A percentile compares a stretch with the other conserved stretches of the same genome.
Evolutionary conservation across 371 early-diverging fungal genomes (phyloP).

Genomic region (Blyttiomyces sp.): DNA sequence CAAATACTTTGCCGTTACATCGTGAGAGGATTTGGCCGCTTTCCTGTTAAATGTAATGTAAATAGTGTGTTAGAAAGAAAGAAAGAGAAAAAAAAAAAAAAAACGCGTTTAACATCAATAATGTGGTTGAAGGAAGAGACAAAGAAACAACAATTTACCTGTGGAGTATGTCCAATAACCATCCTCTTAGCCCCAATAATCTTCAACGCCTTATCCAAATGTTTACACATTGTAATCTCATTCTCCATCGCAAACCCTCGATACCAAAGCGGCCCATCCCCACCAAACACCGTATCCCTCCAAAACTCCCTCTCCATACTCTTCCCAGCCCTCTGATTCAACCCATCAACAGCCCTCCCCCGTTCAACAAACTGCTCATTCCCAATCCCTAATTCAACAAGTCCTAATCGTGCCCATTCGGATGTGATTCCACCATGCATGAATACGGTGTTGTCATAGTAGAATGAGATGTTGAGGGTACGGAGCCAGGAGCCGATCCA

Average conservation of each 20-base stretch:
- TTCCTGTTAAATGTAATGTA: conserved; percentile 9
- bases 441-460: conserved; percentile 65
- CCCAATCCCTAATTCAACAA: neutral
- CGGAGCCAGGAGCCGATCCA: conserved; percentile 64
- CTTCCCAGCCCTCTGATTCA: conserved; percentile 52
- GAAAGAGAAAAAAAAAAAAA: too few relatives aligned
- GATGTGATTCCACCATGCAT: conserved; percentile 60
- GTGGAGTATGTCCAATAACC: conserved; percentile 76
- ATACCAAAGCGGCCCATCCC: conserved; percentile 51
- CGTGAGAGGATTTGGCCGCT: conserved; percentile 59
- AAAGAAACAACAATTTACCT: conserved; percentile 37
- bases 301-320: conserved; percentile 28
- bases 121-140: neutral
- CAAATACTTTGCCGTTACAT: conserved; percentile 59
- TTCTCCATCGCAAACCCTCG: conserved; percentile 63
- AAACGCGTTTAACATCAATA: neutral
- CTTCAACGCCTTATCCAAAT: conserved; percentile 42
- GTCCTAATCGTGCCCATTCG: conserved; percentile 7
- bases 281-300: conserved; percentile 25
- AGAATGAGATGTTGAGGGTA: conserved; percentile 55
- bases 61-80: too few relatives aligned
- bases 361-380: neutral
- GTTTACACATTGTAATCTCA: conserved; percentile 48
- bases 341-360: conserved; percentile 47
- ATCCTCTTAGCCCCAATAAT: conserved; percentile 60